These are phyloP conservation scores for Amniculicola lignicola DNA, from an alignment of 495 filamentous ascomycete species.

Conservation along the genomic window DNA sequence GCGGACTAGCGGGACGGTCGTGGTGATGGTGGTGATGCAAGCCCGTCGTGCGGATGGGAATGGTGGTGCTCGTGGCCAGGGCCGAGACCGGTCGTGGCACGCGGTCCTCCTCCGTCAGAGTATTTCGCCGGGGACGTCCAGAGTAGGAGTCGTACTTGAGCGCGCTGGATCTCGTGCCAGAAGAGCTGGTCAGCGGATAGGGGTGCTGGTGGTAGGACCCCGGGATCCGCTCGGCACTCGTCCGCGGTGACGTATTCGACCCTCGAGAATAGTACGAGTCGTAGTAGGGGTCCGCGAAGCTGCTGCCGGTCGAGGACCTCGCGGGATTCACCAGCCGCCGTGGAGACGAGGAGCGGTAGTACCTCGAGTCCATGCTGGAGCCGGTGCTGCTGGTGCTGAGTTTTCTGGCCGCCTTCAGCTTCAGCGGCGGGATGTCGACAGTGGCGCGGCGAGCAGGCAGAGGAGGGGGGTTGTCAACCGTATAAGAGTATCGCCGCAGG, in stretches of 20 bases:
- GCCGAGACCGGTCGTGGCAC: not conserved
- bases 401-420: constrained; percentile 1
- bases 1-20: constrained; percentile 25
- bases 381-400: too few relatives aligned
- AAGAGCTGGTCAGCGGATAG: constrained; percentile 17
- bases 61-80: constrained; percentile 9
- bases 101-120: constrained; percentile 28
- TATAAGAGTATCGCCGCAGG: constrained; percentile 16
- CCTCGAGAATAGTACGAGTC: constrained; percentile 15
- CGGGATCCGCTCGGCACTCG: constrained; percentile 27
- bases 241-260: constrained; percentile 17
- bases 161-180: constrained; percentile 9
- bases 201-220: constrained; percentile 17
- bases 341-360: constrained; percentile 34
- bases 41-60: constrained; percentile 27
- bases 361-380: constrained; percentile 25
- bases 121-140: constrained; percentile 28
- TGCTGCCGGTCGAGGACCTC: constrained; percentile 31
- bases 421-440: not conserved
- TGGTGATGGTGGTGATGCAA: constrained; percentile 12
- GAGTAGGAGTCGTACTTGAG: constrained; percentile 30
- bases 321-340: constrained; percentile 24
- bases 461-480: constrained; percentile 8
- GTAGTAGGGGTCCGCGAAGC: constrained; percentile 19
- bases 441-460: constrained; percentile 22